These are phyloP conservation scores for Talaromyces funiculosus DNA, from an alignment of 2,329 filamentous ascomycete species.

Conservation along the genomic window DNA sequence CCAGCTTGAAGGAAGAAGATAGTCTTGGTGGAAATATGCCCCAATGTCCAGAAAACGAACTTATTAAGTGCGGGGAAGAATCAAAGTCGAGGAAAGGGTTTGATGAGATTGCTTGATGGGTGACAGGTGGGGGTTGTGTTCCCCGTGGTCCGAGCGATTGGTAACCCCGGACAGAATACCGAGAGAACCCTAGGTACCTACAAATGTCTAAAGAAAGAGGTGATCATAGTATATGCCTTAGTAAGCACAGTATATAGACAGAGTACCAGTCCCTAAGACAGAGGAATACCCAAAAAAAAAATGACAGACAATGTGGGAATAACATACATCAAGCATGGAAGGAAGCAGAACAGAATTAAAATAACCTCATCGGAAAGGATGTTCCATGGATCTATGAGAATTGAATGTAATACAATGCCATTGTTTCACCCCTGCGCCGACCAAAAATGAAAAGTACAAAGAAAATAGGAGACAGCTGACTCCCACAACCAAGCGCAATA, in stretches of 20 bases:
- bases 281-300: not conserved
- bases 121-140: not conserved
- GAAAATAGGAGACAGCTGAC: not conserved
- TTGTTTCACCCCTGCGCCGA: slow-evolving; percentile 12
- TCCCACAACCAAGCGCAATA: not conserved
- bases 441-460: not conserved
- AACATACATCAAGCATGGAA: not conserved
- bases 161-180: not conserved
- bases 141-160: not conserved
- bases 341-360: not conserved
- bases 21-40: not conserved
- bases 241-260: not conserved
- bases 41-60: not conserved
- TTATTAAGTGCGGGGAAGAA: not conserved
- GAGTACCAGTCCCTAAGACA: not conserved
- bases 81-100: not conserved
- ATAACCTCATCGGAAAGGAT: not conserved
- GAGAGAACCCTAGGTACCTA: not conserved
- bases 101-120: not conserved
- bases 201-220: no score
- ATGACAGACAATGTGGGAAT: not conserved
- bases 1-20: slow-evolving; percentile 1
- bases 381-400: slow-evolving; percentile 17
- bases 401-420: slow-evolving; percentile 18
- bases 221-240: not conserved